Percentiles rank a stretch among this genome's conserved stretches.
These are phyloP conservation scores for Amanita pallidorosea DNA, from an alignment of 768 basidiomycete species.

Conservation along the genomic window DNA sequence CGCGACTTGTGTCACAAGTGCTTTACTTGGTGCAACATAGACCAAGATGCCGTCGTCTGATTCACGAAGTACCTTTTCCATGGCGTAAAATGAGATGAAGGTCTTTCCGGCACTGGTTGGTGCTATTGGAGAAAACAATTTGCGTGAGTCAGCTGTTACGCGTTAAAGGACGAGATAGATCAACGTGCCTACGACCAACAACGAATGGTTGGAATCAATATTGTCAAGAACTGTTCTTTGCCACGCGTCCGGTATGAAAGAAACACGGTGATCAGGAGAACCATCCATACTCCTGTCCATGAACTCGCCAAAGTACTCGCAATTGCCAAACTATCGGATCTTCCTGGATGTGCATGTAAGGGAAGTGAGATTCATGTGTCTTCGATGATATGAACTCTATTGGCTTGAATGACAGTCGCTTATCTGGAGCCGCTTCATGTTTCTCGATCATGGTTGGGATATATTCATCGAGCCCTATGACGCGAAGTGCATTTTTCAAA, in stretches of 20 bases:
- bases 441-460: conserved; percentile 13
- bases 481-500: conserved; percentile 27
- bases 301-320: conserved; percentile 54
- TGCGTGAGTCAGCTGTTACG: not conserved
- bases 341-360: conserved; percentile 47
- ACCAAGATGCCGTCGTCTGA: conserved; percentile 61
- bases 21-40: conserved; percentile 70
- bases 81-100: conserved; percentile 69
- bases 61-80: conserved; percentile 53
- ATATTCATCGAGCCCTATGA: conserved; percentile 39
- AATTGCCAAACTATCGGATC: conserved; percentile 57
- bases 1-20: conserved; percentile 60
- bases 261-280: conserved; percentile 41
- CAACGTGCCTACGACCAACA: conserved; percentile 54
- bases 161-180: not conserved
- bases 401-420: conserved; percentile 37
- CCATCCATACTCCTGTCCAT: conserved; percentile 70
- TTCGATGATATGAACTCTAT: conserved; percentile 42
- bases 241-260: conserved; percentile 64
- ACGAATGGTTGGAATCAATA: conserved; percentile 45
- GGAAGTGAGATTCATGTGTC: conserved; percentile 24
- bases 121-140: conserved; percentile 22
- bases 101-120: conserved; percentile 71
- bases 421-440: conserved; percentile 13
- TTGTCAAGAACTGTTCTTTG: conserved; percentile 56